Base-by-base conservation (phyloP, 768 basidiomycete genomes). In the Tulasnella sp. region DNA sequence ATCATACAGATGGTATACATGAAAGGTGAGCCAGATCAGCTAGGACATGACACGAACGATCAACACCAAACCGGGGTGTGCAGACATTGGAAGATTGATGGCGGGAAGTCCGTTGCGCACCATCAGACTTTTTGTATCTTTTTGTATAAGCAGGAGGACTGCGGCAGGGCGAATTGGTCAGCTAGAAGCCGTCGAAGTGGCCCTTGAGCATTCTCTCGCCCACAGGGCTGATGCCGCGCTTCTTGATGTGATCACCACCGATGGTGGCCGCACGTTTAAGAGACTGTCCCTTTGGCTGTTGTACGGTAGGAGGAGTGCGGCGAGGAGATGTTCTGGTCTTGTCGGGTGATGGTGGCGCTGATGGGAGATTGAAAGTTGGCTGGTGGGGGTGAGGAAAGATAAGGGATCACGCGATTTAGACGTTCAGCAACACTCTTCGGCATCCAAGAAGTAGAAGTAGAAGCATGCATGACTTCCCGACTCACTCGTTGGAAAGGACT, bases 151-250 rank as follows among this genome's bases (percentile, higher is more conserved):
- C 34, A 38, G 34, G 7, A n/a, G n/a, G n/a, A n/a, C n/a, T n/a
- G n/a, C n/a, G n/a, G n/a, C n/a, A n/a, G n/a, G n/a, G n/a, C n/a
- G n/a, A 38, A 5, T 38, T 38, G 34, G 15, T 38, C 34, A 15
- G 15, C 34, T 38, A 38, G 55, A 92, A 92, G 51, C 89, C 85
- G 68, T 92, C 89, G 65, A 91, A 92, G 66, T 92, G 89, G 8
- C 89, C 89, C 75, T 88, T 92, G 65, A 92, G 78, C 62, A 92
- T 90, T 61, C 89, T 78, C 72, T 92, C 89, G 64, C 88, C 90
- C 89, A 65, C 62, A 13, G 62, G 62, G 47, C 51, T 56, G 38
- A 63, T 58, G 27, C 41, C 48, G 23, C 62, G 59, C 53, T 63
- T 63, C 59, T 61, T 63, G 41, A 27, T 42, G 42, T 23, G 32